Evolutionary conservation across 371 early-diverging fungal genomes (phyloP).

Genomic region (Mucor irregularis): DNA sequence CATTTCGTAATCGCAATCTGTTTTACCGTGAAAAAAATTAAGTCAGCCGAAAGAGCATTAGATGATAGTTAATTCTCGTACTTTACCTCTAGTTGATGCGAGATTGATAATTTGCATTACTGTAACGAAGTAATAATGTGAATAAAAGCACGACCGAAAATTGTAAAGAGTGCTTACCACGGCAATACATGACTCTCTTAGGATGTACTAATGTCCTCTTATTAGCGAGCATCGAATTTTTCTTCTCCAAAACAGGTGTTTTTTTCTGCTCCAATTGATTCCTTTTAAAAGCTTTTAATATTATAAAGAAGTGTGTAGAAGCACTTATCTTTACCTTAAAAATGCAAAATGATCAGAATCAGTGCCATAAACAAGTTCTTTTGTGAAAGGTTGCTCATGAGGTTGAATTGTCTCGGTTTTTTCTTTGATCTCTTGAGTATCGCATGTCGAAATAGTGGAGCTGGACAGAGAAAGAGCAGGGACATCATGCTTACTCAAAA

Average conservation of each 20-base stretch:
- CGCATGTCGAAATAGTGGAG: background rate
- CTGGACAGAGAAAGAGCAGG: background rate
- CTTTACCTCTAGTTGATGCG: constrained; percentile 23
- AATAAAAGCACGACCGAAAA: background rate
- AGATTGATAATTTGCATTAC: constrained; percentile 27
- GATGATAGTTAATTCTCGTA: background rate
- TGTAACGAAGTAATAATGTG: background rate
- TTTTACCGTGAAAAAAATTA: background rate
- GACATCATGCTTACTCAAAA: background rate
- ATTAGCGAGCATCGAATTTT: background rate
- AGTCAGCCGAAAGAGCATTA: no score
- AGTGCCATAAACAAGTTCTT: constrained; percentile 9
- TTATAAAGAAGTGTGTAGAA: background rate
- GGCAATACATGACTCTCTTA: constrained; percentile 24
- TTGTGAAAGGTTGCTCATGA: background rate
- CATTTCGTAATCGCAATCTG: constrained; percentile 26
- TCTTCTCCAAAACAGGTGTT: background rate
- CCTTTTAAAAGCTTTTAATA: background rate
- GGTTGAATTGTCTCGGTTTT: no score
- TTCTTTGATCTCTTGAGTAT: no score
- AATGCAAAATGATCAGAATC: constrained; percentile 17
- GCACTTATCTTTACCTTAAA: constrained; percentile 7
- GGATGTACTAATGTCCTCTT: constrained; percentile 9
- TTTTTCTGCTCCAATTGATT: constrained; percentile 11
- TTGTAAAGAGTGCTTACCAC: constrained; percentile 9